Evolutionary conservation across 2,329 filamentous ascomycete species (phyloP), one percentile per base, ranked within the genome.

Genomic region (Rachicladosporium sp.): DNA sequence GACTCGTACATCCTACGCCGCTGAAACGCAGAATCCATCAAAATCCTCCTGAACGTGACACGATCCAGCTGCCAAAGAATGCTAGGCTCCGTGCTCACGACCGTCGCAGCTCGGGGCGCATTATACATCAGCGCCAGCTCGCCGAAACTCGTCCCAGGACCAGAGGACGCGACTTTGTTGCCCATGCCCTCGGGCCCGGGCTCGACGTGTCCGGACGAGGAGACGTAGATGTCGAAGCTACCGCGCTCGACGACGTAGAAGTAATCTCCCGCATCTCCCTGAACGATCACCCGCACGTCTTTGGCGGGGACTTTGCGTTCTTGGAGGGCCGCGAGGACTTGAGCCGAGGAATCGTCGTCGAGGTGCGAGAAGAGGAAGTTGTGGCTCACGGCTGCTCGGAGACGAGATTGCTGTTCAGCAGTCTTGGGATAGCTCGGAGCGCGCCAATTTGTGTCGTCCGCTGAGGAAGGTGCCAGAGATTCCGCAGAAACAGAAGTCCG

Each of bases 71-170:
- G 87, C 91, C 91, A 98, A 7, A 98, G 73, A 3, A 82, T 88
- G 55, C 82, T 88, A 3, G 80, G 60, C 53, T 93, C 84, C 9
- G 81, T 78, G 23, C 85, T 93, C 45, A 93, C 75, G 44, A 98
- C 85, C 0, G 91, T 96, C 3, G 91, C 91, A 32, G 91, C 91
- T 56, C 91, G 85, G 19, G 91, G 91, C 13, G 91, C 87, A 56
- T 96, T 95, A 68, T 98, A 96, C 91, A 98, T 96, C 54, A 98
- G 71, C 9, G 91, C 91, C 41, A 98, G 72, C 66, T 98, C 91
- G 52, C 91, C 91, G 62, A 98, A 98, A 3, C 87, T 94, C 45
- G 88, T 88, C 36, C 91, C 91, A 3, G 87, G 76, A 33, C 84
- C 80, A 42, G 93, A 93, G 30, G 73, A 78, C 51, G 78, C 78